Evolutionary conservation across 495 filamentous ascomycete species (phyloP).

Genomic region (Aspergillus nanangensis): DNA sequence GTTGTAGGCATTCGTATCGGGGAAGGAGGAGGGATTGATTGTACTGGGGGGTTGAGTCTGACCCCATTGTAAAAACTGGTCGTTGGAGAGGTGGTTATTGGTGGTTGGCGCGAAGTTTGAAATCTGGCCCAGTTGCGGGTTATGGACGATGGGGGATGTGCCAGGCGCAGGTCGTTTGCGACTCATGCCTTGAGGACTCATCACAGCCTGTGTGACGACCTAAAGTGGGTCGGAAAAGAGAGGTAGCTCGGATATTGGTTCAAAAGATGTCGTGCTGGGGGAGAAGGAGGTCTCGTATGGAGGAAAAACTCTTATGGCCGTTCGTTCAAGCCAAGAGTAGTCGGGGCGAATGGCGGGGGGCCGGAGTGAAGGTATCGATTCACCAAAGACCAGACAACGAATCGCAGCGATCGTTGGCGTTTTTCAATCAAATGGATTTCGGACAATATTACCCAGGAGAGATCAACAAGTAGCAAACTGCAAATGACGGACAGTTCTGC

Average conservation of each 20-base stretch:
- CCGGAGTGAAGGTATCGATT: neutral
- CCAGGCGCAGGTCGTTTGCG: conserved; percentile 76
- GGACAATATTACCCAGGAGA: no score
- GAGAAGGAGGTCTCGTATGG: no score
- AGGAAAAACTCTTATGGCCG: no score
- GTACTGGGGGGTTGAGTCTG: conserved; percentile 35
- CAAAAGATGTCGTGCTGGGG: no score
- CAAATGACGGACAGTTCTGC: no score
- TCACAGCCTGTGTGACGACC: conserved; percentile 15
- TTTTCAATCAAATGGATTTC: no score
- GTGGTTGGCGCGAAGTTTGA: conserved; percentile 29
- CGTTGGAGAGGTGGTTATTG: conserved; percentile 42
- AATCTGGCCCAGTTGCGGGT: conserved; percentile 36
- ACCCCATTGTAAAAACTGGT: conserved; percentile 53
- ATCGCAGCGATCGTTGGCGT: neutral
- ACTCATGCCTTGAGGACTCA: conserved; percentile 41
- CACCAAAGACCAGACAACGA: no score
- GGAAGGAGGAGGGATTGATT: conserved; percentile 24
- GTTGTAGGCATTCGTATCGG: conserved; percentile 40
- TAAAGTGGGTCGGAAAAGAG: conserved; percentile 1
- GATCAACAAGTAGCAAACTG: no score
- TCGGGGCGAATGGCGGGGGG: conserved; percentile 4
- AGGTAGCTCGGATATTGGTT: neutral
- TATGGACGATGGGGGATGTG: conserved; percentile 52
- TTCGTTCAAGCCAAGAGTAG: neutral